Percentiles rank a stretch among this genome's conserved stretches.
phyloP scores from a whole-genome alignment of 768 basidiomycete species.

The Termitomyces eurrhizus region DNA sequence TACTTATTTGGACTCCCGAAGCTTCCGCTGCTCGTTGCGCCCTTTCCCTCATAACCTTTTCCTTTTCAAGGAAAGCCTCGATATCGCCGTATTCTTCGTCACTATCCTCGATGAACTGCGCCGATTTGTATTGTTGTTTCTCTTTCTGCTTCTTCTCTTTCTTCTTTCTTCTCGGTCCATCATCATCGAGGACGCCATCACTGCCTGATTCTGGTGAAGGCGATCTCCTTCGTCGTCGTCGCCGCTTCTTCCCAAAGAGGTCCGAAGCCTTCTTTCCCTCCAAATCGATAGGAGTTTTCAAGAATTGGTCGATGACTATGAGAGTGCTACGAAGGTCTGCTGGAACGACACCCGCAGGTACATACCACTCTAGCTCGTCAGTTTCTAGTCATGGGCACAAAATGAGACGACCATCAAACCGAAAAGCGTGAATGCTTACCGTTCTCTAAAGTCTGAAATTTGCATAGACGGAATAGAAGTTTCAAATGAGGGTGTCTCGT shows the following conservation, averaged over 20 bases:
- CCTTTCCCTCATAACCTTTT: conserved; percentile 57
- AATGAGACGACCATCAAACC: background rate
- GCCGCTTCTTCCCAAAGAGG: conserved; percentile 63
- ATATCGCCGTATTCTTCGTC: conserved; percentile 82
- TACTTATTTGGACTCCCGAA: conserved; percentile 40
- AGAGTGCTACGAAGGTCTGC: conserved; percentile 64
- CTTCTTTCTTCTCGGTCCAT: conserved; percentile 41
- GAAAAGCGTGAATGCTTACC: conserved; percentile 35
- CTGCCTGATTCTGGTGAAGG: conserved; percentile 43
- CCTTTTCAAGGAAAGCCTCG: conserved; percentile 77
- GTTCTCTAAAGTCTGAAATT: conserved; percentile 65
- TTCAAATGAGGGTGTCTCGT: conserved; percentile 78
- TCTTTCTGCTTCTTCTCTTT: conserved; percentile 67
- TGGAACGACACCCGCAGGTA: conserved; percentile 70
- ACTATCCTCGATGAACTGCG: conserved; percentile 89
- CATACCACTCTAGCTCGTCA: conserved; percentile 79
- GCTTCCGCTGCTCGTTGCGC: conserved; percentile 43
- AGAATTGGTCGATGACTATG: conserved; percentile 79
- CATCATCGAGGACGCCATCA: conserved; percentile 31
- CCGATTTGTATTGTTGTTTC: conserved; percentile 69
- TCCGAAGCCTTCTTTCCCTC: conserved; percentile 72
- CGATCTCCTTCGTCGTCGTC: conserved; percentile 39
- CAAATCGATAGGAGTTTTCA: conserved; percentile 76
- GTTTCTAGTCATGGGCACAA: conserved; percentile 35
- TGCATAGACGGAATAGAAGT: conserved; percentile 76